Base-by-base conservation (phyloP, 192 early-diverging fungal genomes). In the Coemansia brasiliensis region DNA sequence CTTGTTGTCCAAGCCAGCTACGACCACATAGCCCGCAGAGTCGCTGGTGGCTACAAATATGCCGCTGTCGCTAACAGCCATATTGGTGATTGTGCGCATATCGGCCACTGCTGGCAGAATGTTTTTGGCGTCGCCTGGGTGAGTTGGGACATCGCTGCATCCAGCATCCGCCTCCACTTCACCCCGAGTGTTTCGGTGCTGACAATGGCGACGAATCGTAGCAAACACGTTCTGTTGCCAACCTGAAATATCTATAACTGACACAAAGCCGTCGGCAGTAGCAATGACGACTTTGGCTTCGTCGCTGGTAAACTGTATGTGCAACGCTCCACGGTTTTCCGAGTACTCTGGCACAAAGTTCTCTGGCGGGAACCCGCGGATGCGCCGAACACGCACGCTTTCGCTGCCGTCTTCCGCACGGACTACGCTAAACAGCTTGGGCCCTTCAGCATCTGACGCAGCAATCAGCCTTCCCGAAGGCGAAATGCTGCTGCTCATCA, bases 11-110 rank as follows among this genome's bases (percentile, higher is more conserved):
- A 96, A 49, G 54, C 88, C 87, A 29, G 85, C 91, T 7, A 95
- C 83, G 55, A 86, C 79, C 32, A 94, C 86, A 24, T 84, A 68
- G 56, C 88, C 90, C 5, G 78, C 68, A 57, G 84, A 67, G 73
- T 95, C 94, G 13, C 86, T 89, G 16, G 87, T 87, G 10, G 88
- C 90, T 21, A 98, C 65, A 84, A 88, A 94, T 52, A 86, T 83
- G 32, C 86, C 89, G 69, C 94, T 91, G 3, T 63, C 67, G 66
- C 89, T 93, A 9, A 95, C 82, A 17, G 91, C 83, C 65, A 98
- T 75, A 3, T 79, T 74, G 9, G 64, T 67, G 15, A 98, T 86
- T 5, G 87, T 85, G 46, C 80, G 83, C 63, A 68, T 67, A 15
- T 77, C 73, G 1, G 52, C 46, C 25, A 57, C 59, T 6, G 67